Evolutionary conservation across 495 filamentous ascomycete species (phyloP), one percentile per base, ranked within the genome.

Genomic region (Niebla homalea): DNA sequence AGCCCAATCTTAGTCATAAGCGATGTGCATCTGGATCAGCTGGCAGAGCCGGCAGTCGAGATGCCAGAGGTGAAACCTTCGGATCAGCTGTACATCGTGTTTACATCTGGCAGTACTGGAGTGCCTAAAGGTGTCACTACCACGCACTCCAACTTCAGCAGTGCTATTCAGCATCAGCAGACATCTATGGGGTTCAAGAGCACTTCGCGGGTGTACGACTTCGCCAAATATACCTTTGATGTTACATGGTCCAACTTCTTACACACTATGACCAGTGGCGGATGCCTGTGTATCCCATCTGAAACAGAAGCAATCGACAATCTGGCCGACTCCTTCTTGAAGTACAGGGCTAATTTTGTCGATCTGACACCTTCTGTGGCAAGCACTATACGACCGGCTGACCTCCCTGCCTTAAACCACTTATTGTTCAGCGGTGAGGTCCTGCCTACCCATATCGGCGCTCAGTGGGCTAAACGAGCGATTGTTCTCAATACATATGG

Each of bases 221-320:
- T 75, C 47, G 73, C 74, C 3, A 72, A 73, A 0, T 63, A 75
- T 36, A 72, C 68, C 0, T 77, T 77, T 46, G 73, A 76, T 56
- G 71, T 70, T 18, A 67, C 67, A 18, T 58, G 75, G 25, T 52
- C 69, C 58, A 72, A 76, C 50, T 64, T 70, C 3, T 61, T 76
- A 14, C 67, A 64, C 5, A 67, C 71, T 6, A 53, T 76, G 14
- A 70, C 73, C 50, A 46, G 64, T 18, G 80, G 80, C 20, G 80
- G 72, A 21, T 75, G 70, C 46, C 61, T 81, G 3, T 84, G 80
- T 56, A 68, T 84, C 26, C 78, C 77, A 3, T 73, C 67, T 54
- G 76, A 80, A 38, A 61, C 78, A 7, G 72, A 80, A n/a, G 63
- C 78, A 3, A 50, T 72, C 5, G 72, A 73, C 42, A 66, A 75